phyloP scores from a whole-genome alignment of 2,329 filamentous ascomycete species.

The Cadophora sp. region DNA sequence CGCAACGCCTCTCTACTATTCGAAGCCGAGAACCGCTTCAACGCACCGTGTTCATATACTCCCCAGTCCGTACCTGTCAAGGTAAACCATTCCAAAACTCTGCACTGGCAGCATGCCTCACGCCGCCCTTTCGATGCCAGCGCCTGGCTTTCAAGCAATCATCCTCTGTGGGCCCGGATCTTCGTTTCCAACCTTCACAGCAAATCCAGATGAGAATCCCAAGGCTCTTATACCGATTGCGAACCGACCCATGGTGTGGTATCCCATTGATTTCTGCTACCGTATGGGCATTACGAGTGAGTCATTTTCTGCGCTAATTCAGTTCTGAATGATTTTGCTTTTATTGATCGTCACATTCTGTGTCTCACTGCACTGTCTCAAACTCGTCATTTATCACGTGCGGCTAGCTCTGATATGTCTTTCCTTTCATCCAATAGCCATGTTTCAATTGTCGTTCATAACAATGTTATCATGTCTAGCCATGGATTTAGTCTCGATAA shows the following conservation, averaged over 20 bases:
- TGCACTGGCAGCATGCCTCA: constrained; percentile 67
- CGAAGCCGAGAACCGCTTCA: background rate
- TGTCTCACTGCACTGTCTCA: constrained; percentile 6
- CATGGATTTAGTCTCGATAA: background rate
- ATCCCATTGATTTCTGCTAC: constrained; percentile 85
- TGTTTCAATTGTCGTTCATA: constrained; percentile 9
- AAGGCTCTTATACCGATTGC: constrained; percentile 85
- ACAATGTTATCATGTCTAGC: constrained; percentile 14
- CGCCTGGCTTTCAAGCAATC: constrained; percentile 80
- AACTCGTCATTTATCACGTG: constrained; percentile 15
- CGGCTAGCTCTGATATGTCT: background rate
- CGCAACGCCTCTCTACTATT: background rate
- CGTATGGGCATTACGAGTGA: constrained; percentile 78
- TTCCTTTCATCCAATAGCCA: background rate
- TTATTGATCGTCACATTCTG: background rate
- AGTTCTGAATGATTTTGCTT: constrained; percentile 3
- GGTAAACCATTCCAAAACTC: background rate
- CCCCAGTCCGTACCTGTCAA: too few relatives aligned
- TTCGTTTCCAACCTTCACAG: constrained; percentile 82
- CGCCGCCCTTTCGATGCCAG: constrained; percentile 75
- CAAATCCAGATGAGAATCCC: constrained; percentile 79
- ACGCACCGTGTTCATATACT: background rate
- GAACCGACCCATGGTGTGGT: constrained; percentile 90
- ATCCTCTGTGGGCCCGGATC: constrained; percentile 85
- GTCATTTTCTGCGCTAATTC: constrained; percentile 39